Percentiles rank a stretch among this genome's conserved stretches.
These are phyloP conservation scores for Solanum commersonii DNA, from an alignment of 257 asterid species.

Conservation along the genomic window DNA sequence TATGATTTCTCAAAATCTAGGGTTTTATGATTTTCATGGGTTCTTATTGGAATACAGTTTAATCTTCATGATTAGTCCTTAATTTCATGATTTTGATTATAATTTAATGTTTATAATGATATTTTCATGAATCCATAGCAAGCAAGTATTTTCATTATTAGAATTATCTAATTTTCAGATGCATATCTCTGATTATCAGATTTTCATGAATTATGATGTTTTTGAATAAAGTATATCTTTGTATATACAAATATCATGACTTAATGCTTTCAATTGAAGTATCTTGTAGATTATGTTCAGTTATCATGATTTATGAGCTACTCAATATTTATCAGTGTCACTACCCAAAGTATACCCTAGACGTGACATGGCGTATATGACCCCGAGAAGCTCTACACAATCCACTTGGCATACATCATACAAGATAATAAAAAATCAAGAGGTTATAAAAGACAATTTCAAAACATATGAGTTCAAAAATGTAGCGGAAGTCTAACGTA, in stretches of 20 bases:
- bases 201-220: not conserved
- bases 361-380: not conserved
- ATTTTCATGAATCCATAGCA: not conserved
- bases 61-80: not conserved
- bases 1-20: not conserved
- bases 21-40: not conserved
- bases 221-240: not conserved
- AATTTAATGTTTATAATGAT: not conserved
- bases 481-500: not conserved
- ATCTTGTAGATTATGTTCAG: not conserved
- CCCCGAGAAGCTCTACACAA: not conserved
- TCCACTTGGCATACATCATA: not conserved
- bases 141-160: not conserved
- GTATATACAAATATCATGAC: not conserved
- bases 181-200: not conserved
- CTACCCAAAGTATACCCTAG: not conserved
- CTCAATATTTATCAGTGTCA: not conserved
- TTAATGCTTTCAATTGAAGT: not conserved
- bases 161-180: not conserved
- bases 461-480: not conserved
- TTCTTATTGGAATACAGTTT: not conserved
- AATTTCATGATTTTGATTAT: too few relatives aligned
- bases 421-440: not conserved
- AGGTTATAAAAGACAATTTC: not conserved
- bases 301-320: not conserved